Evolutionary conservation across 2,329 filamentous ascomycete genomes (phyloP).

Genomic region (Aureobasidium sp.): DNA sequence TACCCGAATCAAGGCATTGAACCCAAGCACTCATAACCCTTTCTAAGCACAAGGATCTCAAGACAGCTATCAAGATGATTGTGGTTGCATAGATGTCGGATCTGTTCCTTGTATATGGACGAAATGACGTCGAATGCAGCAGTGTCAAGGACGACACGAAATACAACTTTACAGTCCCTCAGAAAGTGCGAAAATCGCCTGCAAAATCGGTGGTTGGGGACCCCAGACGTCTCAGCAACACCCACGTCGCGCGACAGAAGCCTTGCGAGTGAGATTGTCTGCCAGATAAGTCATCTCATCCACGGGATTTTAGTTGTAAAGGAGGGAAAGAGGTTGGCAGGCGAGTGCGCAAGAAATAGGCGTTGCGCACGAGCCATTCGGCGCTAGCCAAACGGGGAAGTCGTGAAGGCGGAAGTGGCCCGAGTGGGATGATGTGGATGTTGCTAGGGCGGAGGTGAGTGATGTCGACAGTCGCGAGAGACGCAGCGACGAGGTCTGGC

Average conservation of each 20-base stretch:
- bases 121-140: background rate
- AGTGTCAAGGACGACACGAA: background rate
- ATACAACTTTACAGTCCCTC: constrained; percentile 34
- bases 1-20: background rate
- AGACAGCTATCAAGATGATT: background rate
- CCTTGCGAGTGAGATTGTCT: constrained; percentile 40
- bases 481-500: background rate
- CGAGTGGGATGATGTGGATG: constrained; percentile 8
- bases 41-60: no score
- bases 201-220: constrained; percentile 36
- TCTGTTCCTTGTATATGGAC: background rate
- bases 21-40: background rate
- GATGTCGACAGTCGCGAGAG: background rate
- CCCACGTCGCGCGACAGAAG: constrained; percentile 29
- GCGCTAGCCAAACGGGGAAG: background rate
- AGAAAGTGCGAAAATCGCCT: constrained; percentile 33
- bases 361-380: background rate
- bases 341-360: constrained; percentile 6
- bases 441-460: background rate
- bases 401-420: background rate
- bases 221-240: constrained; percentile 41
- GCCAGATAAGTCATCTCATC: constrained; percentile 59
- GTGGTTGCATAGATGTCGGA: background rate
- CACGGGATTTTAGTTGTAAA: constrained; percentile 70
- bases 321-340: constrained; percentile 33